These are phyloP conservation scores for Tardiomyces digboiensis DNA, from an alignment of 1,139 yeast genomes.

Conservation along the genomic window DNA sequence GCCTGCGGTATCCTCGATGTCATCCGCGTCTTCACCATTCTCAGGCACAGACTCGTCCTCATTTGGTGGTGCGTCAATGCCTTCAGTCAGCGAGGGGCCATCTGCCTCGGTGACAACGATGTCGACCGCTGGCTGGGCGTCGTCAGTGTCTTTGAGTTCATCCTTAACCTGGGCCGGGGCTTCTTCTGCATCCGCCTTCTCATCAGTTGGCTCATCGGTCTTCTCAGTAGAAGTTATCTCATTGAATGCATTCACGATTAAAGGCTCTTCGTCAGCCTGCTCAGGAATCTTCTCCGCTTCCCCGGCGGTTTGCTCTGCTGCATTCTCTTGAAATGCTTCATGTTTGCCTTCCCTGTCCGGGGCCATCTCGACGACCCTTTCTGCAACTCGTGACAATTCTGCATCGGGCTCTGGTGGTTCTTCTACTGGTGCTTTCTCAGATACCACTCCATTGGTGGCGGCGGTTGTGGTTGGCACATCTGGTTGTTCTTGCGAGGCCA, in stretches of 20 bases:
- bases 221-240: background rate
- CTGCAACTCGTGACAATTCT: too few species aligned
- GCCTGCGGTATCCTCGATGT: slow-evolving; percentile 1
- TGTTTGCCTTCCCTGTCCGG: too few species aligned
- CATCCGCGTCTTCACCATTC: slow-evolving; percentile 3
- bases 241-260: too few species aligned
- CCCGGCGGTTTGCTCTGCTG: too few species aligned
- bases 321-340: too few species aligned
- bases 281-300: too few species aligned
- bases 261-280: too few species aligned
- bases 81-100: background rate
- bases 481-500: slow-evolving; percentile 1
- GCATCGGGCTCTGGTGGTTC: background rate
- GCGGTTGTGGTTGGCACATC: background rate
- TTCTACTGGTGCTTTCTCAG: background rate
- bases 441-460: background rate
- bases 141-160: slow-evolving; percentile 1
- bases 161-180: slow-evolving; percentile 1
- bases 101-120: background rate
- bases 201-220: slow-evolving; percentile 5
- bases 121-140: slow-evolving; percentile 1
- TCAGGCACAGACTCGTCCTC: background rate
- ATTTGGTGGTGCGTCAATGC: background rate
- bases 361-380: too few species aligned
- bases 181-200: slow-evolving; percentile 1